Evolutionary conservation across 2,329 filamentous ascomycete species (phyloP).

Genomic region (Pseudocercospora fijiensis): DNA sequence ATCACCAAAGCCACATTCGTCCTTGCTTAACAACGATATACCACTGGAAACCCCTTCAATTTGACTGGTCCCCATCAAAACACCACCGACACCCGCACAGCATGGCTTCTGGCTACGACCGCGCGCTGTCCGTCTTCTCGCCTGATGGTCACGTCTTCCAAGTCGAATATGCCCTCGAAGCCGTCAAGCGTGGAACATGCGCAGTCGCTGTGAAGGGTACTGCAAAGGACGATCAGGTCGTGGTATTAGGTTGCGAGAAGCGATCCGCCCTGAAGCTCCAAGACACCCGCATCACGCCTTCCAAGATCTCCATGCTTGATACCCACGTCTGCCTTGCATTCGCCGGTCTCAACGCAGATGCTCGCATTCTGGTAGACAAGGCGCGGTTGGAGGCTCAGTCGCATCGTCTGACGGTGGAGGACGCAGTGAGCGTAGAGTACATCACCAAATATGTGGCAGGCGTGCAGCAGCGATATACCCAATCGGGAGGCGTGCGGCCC

Average conservation of each 20-base stretch:
- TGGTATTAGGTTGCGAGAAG: slow-evolving; percentile 97
- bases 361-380: slow-evolving; percentile 97
- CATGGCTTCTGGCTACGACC: slow-evolving; percentile 96
- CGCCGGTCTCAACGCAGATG: slow-evolving; percentile 94
- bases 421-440: slow-evolving; percentile 97
- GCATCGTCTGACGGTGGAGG: slow-evolving; percentile 93
- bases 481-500: slow-evolving; percentile 96
- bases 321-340: slow-evolving; percentile 96
- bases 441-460: slow-evolving; percentile 98
- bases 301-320: slow-evolving; percentile 96
- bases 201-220: slow-evolving; percentile 95
- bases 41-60: neutral
- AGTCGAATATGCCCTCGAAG: slow-evolving; percentile 98
- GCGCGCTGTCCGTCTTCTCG: slow-evolving; percentile 98
- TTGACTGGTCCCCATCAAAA: neutral
- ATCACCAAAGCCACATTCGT: slow-evolving; percentile 4
- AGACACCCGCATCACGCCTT: slow-evolving; percentile 97
- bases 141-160: slow-evolving; percentile 99
- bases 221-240: slow-evolving; percentile 61
- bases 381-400: slow-evolving; percentile 95
- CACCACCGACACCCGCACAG: slow-evolving; percentile 23
- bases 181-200: slow-evolving; percentile 99
- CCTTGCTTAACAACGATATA: neutral
- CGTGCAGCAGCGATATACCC: slow-evolving; percentile 97
- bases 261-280: slow-evolving; percentile 98